Evolutionary conservation across 169 alveolate species (phyloP), one percentile per base, ranked within the genome.

Genomic region (Cryptosporidium sp.): DNA sequence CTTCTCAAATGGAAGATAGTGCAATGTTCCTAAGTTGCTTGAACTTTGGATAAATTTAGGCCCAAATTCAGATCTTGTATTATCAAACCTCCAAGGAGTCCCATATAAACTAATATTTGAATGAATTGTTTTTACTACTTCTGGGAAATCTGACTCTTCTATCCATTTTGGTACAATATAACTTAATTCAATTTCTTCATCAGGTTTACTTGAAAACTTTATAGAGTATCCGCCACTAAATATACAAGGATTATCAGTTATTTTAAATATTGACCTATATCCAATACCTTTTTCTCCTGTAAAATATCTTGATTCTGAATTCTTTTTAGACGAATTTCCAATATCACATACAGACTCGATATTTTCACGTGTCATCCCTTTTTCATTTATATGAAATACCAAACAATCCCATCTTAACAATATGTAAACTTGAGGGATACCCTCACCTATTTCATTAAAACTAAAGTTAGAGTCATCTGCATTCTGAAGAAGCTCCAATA

Each of bases 291-390:
- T 80, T 53, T 80, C 89, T 16, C 89, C 89, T 26, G 89, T 80
- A 44, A 62, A 75, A 18, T n/a, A 80, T 39, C 89, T 26, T 21
- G 68, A 60, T 37, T 60, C 29, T 8, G 89, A 37, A 80, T 80
- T 80, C 16, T 68, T 68, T 62, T 92, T 92, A 12, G 89, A 85
- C 23, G 91, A 85, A 42, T 73, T 56, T 9, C 92, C 94, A 12
- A 92, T 75, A 62, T 92, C 94, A 56, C 94, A 92, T 5, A 92
- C 69, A 5, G 94, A 85, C 10, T 85, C 85, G 3, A 92, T 85
- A 69, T 92, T 94, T 33, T 51, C 69, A 7, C 84, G 73, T 12
- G 69, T 85, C 91, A 92, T 91, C 3, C 94, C 94, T 14, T 62
- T 37, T 58, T 92, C 94, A 60, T 92, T 92, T 26, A 91, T 92